Base-by-base conservation (phyloP, 305 asterid genomes). In the Ilex paraguariensis region DNA sequence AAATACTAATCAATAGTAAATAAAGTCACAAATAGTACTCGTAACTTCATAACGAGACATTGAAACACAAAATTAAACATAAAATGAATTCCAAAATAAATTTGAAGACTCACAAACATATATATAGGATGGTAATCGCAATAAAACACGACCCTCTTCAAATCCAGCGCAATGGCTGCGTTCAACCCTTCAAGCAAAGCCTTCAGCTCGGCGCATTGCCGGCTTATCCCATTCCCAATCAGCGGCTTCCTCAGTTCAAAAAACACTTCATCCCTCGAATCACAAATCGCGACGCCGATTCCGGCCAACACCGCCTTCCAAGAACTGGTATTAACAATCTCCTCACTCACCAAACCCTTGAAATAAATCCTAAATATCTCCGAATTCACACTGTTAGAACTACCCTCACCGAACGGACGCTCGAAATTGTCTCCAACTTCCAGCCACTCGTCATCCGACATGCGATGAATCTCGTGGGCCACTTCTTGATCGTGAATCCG, bases 251-350 rank as follows among this genome's bases (percentile, higher is more conserved):
- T 74, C 74, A 79, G 61, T 68, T 87, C 86, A 66, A 81, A 76
- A 57, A 84, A 62, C 74, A 84, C 56, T 10, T 62, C 69, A 63
- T 75, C 90, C 62, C 66, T 72, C 66, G 59, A 66, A 67, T 82
- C 90, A 68, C 81, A 79, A 58, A 87, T 66, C 17, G 90, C 95
- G 14, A 78, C 84, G 16, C 95, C 95, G 61, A 84, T 66, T 50
- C 82, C 88, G 5, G 79, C 80, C 60, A 58, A 31, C 58, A 56
- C 2, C 51, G 3, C 44, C 31, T 58, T 71, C 69, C 61, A 59
- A 52, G 31, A 10, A 15, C 31, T 4, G 0, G 9, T 11, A 50
- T 21, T 6, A 16, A 54, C 61, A 11, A 7, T 13, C 28, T 67
- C 70, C 15, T 56, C 61, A 3, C 66, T 48, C 54, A 50, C 36